Conservation (phyloP, 75 land plant genomes). For the Azolla pinnata region DNA sequence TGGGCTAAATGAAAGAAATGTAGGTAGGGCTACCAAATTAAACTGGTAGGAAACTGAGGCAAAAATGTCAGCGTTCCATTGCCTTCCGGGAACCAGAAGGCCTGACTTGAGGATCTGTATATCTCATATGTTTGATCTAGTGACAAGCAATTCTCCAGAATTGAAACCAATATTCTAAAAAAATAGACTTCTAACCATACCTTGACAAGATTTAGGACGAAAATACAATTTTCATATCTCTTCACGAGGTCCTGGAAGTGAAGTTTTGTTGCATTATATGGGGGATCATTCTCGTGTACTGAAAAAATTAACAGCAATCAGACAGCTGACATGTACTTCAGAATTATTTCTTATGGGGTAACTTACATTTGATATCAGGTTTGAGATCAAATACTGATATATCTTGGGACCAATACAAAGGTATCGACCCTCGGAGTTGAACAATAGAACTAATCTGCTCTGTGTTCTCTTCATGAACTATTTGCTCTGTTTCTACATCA, state of each 20-base stretch:
- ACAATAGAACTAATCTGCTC: slow-evolving; percentile 66
- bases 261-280: slow-evolving; percentile 63
- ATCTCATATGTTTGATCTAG: no score
- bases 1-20: no score
- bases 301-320: slow-evolving; percentile 14
- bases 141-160: no score
- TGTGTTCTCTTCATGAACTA: slow-evolving; percentile 55
- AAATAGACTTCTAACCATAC: no score
- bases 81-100: no score
- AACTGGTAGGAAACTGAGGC: no score
- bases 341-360: not conserved
- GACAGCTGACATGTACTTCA: not conserved
- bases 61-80: no score
- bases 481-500: slow-evolving; percentile 90
- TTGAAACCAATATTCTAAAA: no score
- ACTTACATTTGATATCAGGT: not conserved
- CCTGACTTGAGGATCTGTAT: no score
- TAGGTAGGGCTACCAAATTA: no score
- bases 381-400: slow-evolving; percentile 19
- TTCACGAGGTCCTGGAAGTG: slow-evolving; percentile 71
- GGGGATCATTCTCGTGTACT: slow-evolving; percentile 64
- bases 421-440: slow-evolving; percentile 74
- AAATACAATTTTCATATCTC: slow-evolving; percentile 82
- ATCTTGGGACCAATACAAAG: slow-evolving; percentile 86
- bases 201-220: slow-evolving; percentile 75